Conservation (phyloP, 306 rosid species). For the Citrullus colocynthis region DNA sequence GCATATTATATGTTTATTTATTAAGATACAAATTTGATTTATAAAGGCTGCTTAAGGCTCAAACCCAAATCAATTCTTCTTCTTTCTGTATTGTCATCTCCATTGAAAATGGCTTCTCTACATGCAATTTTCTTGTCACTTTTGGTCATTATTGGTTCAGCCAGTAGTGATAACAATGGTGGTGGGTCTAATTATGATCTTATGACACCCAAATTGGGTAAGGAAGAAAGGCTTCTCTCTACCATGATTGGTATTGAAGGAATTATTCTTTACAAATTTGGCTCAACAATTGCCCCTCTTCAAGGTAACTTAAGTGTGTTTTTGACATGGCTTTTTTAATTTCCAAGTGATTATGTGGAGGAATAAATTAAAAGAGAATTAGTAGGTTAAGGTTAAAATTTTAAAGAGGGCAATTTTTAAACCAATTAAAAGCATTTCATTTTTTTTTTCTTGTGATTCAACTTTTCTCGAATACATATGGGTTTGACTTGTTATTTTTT, state of each 20-base stretch:
- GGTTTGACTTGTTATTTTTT: too few species aligned
- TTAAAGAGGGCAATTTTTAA: too few species aligned
- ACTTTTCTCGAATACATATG: too few species aligned
- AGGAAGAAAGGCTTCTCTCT: background rate
- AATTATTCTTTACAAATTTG: conserved; percentile 41
- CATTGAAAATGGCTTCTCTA: background rate
- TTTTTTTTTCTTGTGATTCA: too few species aligned
- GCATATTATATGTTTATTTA: background rate
- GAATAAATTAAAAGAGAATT: too few species aligned
- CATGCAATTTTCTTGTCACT: background rate
- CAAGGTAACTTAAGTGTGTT: conserved; percentile 17
- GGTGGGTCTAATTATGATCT: background rate
- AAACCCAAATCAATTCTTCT: background rate
- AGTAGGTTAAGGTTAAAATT: too few species aligned
- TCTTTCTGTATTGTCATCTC: background rate
- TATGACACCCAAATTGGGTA: background rate
- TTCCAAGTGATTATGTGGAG: too few species aligned
- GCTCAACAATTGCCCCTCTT: conserved; percentile 27
- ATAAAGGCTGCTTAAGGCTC: background rate
- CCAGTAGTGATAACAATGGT: background rate
- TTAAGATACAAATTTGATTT: background rate
- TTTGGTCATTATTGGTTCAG: background rate
- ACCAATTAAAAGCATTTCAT: too few species aligned
- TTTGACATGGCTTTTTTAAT: too few species aligned
- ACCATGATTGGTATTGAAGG: conserved; percentile 42